Percentiles rank a stretch among this genome's conserved stretches.
phyloP scores from a whole-genome alignment of 495 filamentous ascomycete species.

The Aspergillus nidulans region DNA sequence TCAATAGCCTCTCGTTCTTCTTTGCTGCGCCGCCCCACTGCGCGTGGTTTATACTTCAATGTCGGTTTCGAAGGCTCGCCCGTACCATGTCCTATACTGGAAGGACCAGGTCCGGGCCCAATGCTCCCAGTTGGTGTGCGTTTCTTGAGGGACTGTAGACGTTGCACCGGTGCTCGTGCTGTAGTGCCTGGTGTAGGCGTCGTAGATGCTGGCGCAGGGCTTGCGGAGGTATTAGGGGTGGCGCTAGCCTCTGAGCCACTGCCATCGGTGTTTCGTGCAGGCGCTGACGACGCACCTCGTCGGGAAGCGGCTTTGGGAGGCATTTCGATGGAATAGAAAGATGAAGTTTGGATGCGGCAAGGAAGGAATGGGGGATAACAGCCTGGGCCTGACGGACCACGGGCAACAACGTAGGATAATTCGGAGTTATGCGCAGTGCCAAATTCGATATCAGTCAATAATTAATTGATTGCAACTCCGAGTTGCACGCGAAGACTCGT shows the following conservation, averaged over 20 bases:
- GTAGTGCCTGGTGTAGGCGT: constrained; percentile 15
- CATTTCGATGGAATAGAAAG: constrained; percentile 23
- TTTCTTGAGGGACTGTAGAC: constrained; percentile 42
- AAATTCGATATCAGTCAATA: background rate
- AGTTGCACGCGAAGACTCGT: background rate
- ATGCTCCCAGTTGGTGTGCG: constrained; percentile 38
- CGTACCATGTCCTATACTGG: background rate
- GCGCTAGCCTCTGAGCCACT: constrained; percentile 8
- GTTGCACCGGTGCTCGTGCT: constrained; percentile 35
- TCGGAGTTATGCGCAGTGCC: background rate
- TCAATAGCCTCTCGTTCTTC: constrained; percentile 50
- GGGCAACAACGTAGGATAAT: no score
- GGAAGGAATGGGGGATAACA: background rate
- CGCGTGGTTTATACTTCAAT: constrained; percentile 47
- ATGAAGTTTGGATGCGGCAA: background rate
- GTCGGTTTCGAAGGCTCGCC: constrained; percentile 34
- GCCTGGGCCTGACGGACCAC: background rate
- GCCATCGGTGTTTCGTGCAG: constrained; percentile 7
- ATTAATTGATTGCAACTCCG: background rate
- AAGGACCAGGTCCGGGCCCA: constrained; percentile 4
- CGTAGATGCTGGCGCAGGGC: constrained; percentile 1
- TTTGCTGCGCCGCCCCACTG: constrained; percentile 44
- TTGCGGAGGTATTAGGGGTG: constrained; percentile 14
- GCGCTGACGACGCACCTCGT: constrained; percentile 24
- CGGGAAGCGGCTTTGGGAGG: constrained; percentile 40